Base-by-base conservation (phyloP, 1,139 yeast species). In the Candida pseudoviswanathii region DNA sequence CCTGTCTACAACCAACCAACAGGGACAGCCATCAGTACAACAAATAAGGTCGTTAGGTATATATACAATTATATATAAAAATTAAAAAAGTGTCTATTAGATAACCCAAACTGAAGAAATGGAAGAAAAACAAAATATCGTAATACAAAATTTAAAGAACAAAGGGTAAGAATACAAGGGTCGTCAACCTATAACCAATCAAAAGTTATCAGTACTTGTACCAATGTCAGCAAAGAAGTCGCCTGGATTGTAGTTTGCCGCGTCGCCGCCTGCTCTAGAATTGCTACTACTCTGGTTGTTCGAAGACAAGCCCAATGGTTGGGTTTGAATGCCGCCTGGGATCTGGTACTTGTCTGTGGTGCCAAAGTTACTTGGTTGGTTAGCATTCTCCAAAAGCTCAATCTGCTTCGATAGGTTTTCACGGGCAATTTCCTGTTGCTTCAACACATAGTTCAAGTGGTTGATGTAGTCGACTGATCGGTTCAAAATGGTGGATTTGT, bases 381-480 rank as follows among this genome's bases (percentile, higher is more conserved):
- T 42, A n/a, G 33, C 37, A 32, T 34, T 45, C 30, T 53, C 57
- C 39, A 52, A 52, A 16, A 26, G 21, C 24, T 47, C 51, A 38
- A 55, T 52, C 29, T 42, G 52, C 27, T 43, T 37, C 2, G 38
- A 10, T 24, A 55, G 44, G 24, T 49, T 40, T 2, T 30, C 44
- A 9, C 48, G 34, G 1, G 54, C 37, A 22, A 32, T 21, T 3
- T 64, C 68, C 55, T 76, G 81, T 56, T 67, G 64, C 25, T 66
- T 67, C 50, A 74, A 63, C 9, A 76, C 80, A 54, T 72, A 72
- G 49, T 67, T 63, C 55, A 87, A 70, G 62, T 84, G 86, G 2
- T 64, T 70, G 30, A 86, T 80, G 64, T 86, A 87, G 40, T 84
- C 90, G 16, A 86, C 91, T 0, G 91, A 80, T 58, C 81, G 82